Evolutionary conservation across 768 basidiomycete genomes (phyloP).

Genomic region (Asterophora parasitica): DNA sequence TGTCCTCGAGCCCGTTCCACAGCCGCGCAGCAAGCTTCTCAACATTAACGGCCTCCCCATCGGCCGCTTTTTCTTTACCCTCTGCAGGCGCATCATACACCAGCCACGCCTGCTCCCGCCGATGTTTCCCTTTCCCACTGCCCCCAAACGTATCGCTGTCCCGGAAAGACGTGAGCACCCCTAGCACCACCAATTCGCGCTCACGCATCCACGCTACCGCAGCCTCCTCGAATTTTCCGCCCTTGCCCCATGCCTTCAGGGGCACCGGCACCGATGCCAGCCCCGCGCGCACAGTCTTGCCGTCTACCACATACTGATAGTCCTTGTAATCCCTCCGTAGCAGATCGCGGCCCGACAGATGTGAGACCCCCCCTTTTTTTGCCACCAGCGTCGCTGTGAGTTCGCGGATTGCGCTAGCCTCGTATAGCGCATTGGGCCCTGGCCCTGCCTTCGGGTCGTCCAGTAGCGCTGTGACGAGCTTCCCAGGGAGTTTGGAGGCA

Average conservation of each 20-base stretch:
- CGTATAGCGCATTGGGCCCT: constrained; percentile 31
- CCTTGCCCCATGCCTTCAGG: constrained; percentile 50
- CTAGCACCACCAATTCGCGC: constrained; percentile 60
- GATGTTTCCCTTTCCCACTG: constrained; percentile 47
- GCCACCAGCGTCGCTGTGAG: constrained; percentile 43
- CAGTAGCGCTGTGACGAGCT: constrained; percentile 10
- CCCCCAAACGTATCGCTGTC: constrained; percentile 25
- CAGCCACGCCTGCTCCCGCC: constrained; percentile 65
- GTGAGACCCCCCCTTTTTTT: constrained; percentile 66
- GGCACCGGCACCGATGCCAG: constrained; percentile 78
- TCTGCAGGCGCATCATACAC: constrained; percentile 35
- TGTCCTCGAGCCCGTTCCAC: constrained; percentile 57
- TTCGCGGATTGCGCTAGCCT: constrained; percentile 39
- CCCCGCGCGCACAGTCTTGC: constrained; percentile 56
- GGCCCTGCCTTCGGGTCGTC: constrained; percentile 13
- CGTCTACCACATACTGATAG: constrained; percentile 45
- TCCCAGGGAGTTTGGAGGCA: constrained; percentile 22
- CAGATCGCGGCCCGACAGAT: constrained; percentile 69
- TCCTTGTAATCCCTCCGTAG: constrained; percentile 96
- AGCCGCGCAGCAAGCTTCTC: constrained; percentile 43
- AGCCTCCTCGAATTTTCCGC: constrained; percentile 37
- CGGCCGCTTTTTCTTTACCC: constrained; percentile 4
- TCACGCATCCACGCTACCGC: constrained; percentile 59
- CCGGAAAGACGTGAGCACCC: constrained; percentile 74
- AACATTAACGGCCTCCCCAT: constrained; percentile 22